Evolutionary conservation across 1,284 basidiomycete genomes (phyloP).

Genomic region (Limonomyces culmigenus): DNA sequence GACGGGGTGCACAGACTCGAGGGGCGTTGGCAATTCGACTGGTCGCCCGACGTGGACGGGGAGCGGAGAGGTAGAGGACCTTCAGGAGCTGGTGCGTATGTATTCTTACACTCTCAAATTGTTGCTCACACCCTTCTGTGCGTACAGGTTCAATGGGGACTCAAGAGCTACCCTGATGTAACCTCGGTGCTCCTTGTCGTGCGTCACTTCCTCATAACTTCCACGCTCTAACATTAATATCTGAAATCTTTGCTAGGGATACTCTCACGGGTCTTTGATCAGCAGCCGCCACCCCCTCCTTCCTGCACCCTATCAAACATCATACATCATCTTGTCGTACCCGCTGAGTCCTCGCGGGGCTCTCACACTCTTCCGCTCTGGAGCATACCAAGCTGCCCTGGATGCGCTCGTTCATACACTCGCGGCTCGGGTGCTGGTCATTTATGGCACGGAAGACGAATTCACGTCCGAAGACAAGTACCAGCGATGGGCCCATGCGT

Average conservation of each 20-base stretch:
- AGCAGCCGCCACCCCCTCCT: neutral
- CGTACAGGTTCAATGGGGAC: neutral
- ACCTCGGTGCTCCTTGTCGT: neutral
- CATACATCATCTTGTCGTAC: neutral
- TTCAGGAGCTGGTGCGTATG: neutral
- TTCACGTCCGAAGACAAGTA: neutral
- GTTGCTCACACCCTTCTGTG: too few relatives aligned
- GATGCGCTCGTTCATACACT: neutral
- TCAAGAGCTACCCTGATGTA: neutral
- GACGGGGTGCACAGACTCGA: too few relatives aligned
- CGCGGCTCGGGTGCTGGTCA: neutral
- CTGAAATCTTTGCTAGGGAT: too few relatives aligned
- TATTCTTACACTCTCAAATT: too few relatives aligned
- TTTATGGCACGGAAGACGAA: neutral
- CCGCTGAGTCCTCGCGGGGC: neutral
- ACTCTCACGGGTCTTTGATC: neutral
- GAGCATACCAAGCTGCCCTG: neutral
- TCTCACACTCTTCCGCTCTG: neutral
- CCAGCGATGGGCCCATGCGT: neutral
- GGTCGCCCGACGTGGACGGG: neutral
- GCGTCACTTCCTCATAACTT: neutral
- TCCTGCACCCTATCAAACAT: neutral
- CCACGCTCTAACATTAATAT: too few relatives aligned
- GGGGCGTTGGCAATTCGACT: neutral
- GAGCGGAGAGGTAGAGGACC: neutral